These are phyloP conservation scores for Salix udensis DNA, from an alignment of 345 rosid genomes.

Conservation along the genomic window DNA sequence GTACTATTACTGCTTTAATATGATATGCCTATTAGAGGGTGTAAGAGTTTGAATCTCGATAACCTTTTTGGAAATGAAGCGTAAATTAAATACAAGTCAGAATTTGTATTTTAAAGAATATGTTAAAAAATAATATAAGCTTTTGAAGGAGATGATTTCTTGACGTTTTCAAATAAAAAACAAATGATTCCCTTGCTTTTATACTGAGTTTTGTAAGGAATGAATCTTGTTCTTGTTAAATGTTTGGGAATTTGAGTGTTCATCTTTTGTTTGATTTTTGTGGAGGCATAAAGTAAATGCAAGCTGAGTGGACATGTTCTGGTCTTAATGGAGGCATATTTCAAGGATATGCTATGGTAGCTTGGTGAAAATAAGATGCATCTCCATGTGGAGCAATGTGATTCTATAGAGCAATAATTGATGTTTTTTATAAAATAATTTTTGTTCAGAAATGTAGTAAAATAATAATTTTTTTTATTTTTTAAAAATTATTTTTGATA, in stretches of 20 bases:
- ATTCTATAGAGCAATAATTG: neutral
- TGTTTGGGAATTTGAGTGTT: neutral
- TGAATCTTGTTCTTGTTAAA: neutral
- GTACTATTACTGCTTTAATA: neutral
- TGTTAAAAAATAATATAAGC: too few species aligned
- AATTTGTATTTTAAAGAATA: too few species aligned
- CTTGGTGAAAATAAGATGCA: neutral
- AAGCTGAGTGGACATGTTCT: neutral
- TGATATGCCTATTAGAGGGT: neutral
- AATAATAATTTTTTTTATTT: too few species aligned
- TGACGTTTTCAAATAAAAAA: too few species aligned
- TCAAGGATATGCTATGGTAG: neutral
- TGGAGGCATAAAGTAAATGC: neutral
- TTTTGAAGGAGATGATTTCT: too few species aligned
- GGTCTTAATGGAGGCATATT: neutral
- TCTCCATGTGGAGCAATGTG: neutral
- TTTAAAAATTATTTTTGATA: too few species aligned
- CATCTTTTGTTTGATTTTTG: neutral
- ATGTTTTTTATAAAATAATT: too few species aligned
- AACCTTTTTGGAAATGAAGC: rapidly evolving
- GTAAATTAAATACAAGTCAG: too few species aligned
- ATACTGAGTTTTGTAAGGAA: too few species aligned
- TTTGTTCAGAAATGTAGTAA: too few species aligned
- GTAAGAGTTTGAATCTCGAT: too few species aligned
- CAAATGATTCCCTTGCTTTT: neutral